A percentile compares a stretch with the other conserved stretches of the same genome.
Conservation (phyloP, 2,329 filamentous ascomycete species). For the Emergomyces pasteurianus region DNA sequence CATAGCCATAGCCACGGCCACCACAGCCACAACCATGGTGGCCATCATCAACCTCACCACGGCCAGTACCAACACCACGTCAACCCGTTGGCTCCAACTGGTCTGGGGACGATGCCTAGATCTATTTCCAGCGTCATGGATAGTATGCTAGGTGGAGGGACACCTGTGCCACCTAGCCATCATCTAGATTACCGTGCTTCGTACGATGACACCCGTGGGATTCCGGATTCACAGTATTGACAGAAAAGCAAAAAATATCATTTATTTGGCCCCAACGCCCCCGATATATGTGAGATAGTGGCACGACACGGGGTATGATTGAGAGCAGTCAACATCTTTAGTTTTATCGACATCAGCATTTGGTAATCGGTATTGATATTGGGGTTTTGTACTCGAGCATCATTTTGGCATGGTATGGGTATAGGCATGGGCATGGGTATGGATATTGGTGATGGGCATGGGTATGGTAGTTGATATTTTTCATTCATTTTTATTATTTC, state of each 20-base stretch:
- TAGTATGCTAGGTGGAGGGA: not conserved
- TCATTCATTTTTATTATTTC: not conserved
- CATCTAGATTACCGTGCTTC: slow-evolving; percentile 20
- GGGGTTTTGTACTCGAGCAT: not conserved
- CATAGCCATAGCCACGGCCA: slow-evolving; percentile 12
- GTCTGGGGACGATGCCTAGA: slow-evolving; percentile 7
- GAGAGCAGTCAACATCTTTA: not conserved
- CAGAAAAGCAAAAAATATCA: not conserved
- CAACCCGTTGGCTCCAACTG: slow-evolving; percentile 17
- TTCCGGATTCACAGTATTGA: slow-evolving; percentile 10
- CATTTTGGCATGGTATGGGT: not conserved
- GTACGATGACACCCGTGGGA: slow-evolving; percentile 9
- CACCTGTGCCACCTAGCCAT: slow-evolving; percentile 10
- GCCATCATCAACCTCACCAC: slow-evolving; percentile 8
- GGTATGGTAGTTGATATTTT: not conserved
- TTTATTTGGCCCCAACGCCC: not conserved
- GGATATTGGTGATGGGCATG: no score
- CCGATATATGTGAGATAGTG: not conserved
- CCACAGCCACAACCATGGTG: slow-evolving; percentile 4
- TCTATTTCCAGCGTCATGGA: not conserved
- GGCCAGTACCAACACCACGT: slow-evolving; percentile 17
- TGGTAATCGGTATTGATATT: not conserved
- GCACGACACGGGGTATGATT: not conserved
- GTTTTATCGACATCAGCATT: not conserved
- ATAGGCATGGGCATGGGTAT: no score